phyloP scores from a whole-genome alignment of 2,329 filamentous ascomycete genomes.

The Mollisia scopiformis region DNA sequence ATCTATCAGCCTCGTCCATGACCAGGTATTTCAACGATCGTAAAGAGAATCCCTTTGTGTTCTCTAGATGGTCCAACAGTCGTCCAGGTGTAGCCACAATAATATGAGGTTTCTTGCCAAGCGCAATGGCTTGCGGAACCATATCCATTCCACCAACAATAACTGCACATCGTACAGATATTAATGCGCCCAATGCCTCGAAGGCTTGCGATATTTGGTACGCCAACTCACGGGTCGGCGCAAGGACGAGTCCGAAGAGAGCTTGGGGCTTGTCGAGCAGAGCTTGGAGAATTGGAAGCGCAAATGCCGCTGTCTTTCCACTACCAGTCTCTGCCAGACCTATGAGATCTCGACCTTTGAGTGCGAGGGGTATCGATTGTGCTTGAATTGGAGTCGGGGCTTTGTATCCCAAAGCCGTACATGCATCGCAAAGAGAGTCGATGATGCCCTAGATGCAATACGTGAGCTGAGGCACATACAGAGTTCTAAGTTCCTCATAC shows the following conservation, averaged over 20 bases:
- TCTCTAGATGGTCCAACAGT: slow-evolving; percentile 89
- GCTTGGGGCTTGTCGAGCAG: slow-evolving; percentile 87
- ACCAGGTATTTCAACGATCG: slow-evolving; percentile 83
- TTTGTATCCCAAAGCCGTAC: slow-evolving; percentile 80
- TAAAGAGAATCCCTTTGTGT: slow-evolving; percentile 93
- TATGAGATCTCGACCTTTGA: slow-evolving; percentile 84
- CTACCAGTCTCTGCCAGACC: slow-evolving; percentile 93
- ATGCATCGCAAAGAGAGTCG: slow-evolving; percentile 87
- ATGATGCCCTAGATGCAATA: slow-evolving; percentile 67
- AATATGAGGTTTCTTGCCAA: slow-evolving; percentile 95
- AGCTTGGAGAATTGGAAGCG: slow-evolving; percentile 87
- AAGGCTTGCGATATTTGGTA: slow-evolving; percentile 89
- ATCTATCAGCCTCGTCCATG: slow-evolving; percentile 91
- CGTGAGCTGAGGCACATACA: neutral
- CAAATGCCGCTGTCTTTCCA: slow-evolving; percentile 96
- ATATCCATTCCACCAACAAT: slow-evolving; percentile 96
- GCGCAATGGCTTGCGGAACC: slow-evolving; percentile 85
- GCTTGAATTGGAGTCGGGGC: slow-evolving; percentile 86
- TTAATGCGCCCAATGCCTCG: slow-evolving; percentile 83
- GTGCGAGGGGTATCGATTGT: slow-evolving; percentile 79
- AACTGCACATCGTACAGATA: slow-evolving; percentile 83
- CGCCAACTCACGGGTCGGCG: slow-evolving; percentile 91
- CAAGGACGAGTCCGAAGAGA: slow-evolving; percentile 86
- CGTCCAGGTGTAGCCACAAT: slow-evolving; percentile 91
- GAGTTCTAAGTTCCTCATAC: slow-evolving; percentile 26